Percentiles rank a stretch among this genome's conserved stretches.
phyloP scores from a whole-genome alignment of 2,329 filamentous ascomycete genomes.

The Ceratocystis lukuohia region DNA sequence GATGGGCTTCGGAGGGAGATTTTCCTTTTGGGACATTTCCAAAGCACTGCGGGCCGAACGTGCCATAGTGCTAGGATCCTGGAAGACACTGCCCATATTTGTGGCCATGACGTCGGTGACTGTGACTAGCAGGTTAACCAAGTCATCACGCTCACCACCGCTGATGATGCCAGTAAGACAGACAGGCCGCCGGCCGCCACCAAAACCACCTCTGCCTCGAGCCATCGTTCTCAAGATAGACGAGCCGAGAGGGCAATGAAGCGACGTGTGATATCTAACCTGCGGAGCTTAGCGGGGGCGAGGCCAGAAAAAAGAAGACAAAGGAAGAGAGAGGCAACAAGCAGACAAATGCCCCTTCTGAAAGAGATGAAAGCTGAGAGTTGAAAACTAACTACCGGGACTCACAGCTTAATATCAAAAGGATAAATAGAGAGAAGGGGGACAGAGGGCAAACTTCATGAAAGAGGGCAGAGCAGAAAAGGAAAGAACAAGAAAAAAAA shows the following conservation, averaged over 20 bases:
- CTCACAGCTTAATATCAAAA: background rate
- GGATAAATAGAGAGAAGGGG: background rate
- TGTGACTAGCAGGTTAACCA: constrained; percentile 37
- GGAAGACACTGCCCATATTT: constrained; percentile 40
- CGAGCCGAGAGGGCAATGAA: background rate
- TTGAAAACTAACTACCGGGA: no score
- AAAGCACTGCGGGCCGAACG: background rate
- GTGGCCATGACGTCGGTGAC: constrained; percentile 44
- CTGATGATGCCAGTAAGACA: constrained; percentile 40
- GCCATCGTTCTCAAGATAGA: constrained; percentile 26
- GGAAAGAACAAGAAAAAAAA: constrained; percentile 2
- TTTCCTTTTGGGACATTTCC: constrained; percentile 17
- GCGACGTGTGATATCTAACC: background rate
- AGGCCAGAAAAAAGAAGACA: background rate
- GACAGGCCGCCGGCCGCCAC: constrained; percentile 32
- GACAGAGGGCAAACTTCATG: no score
- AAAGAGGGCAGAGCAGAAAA: background rate
- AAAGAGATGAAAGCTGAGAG: constrained; percentile 6
- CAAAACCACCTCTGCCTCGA: constrained; percentile 27
- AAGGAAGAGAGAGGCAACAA: background rate
- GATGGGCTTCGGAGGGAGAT: constrained; percentile 10
- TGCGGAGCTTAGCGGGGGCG: background rate
- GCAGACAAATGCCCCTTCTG: background rate
- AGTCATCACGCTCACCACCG: constrained; percentile 36
- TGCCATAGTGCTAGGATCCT: background rate